phyloP scores from a whole-genome alignment of 257 asterid species.

The Lycium ferocissimum region DNA sequence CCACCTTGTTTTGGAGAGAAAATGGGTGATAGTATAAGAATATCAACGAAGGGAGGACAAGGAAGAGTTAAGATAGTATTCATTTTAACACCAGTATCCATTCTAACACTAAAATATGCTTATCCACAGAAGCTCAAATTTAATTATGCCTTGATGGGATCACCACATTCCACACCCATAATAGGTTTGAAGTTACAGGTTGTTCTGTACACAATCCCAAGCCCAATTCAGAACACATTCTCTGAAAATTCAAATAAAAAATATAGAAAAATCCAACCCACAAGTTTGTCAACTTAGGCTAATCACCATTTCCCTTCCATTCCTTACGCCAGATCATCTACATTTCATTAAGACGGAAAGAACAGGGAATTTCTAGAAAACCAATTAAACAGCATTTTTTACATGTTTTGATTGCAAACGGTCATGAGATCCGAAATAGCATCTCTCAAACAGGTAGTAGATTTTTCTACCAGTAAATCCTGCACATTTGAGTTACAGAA shows the following conservation, averaged over 20 bases:
- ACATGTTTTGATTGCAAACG: background rate
- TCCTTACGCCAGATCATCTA: background rate
- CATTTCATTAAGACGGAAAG: background rate
- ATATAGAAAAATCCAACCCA: background rate
- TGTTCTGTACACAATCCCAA: slow-evolving; percentile 9
- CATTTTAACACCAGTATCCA: background rate
- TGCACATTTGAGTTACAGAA: background rate
- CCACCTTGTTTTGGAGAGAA: background rate
- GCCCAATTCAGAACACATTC: background rate
- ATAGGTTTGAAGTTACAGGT: background rate
- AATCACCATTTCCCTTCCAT: slow-evolving; percentile 8
- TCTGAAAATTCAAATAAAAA: background rate
- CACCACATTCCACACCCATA: background rate
- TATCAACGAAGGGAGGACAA: background rate
- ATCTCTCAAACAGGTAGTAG: background rate
- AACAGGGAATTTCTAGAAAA: background rate
- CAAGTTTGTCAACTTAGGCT: background rate
- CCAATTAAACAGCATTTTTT: background rate
- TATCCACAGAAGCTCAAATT: slow-evolving; percentile 9
- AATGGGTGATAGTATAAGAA: background rate
- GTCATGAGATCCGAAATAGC: background rate
- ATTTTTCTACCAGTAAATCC: background rate
- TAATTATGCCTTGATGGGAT: background rate
- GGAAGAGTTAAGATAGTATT: background rate
- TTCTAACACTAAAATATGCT: background rate